Base-by-base conservation (phyloP, 768 basidiomycete species). In the Tephrocybe sp. region DNA sequence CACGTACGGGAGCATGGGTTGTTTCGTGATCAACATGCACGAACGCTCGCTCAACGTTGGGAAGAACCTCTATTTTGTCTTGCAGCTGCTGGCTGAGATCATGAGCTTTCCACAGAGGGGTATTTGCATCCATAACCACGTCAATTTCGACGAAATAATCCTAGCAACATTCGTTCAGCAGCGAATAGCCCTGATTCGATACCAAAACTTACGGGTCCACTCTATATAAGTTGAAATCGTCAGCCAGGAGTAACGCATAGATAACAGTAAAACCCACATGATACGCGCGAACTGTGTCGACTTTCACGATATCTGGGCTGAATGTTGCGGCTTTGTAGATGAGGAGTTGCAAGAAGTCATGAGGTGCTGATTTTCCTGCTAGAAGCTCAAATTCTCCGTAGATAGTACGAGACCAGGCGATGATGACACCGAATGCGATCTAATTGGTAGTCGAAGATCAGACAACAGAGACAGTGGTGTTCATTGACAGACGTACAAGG, bases 11-110 rank as follows among this genome's bases (percentile, higher is more conserved):
- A 13, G 72, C 61, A 68, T 95, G 93, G n/a, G 85, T 87, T 5
- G 88, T 87, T 70, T 96, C 94, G 61, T 96, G 87, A 69, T 97
- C 94, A 52, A 96, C 91, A 63, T 97, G 94, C 20, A 97, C 92
- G 66, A 95, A 97, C 33, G 94, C 94, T 33, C 94, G 76, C 55
- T 90, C 93, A 38, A 97, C 94, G 60, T 91, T 88, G 2, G 93
- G 92, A 34, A 97, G 72, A 13, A 83, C 79, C 64, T 97, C 94
- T 41, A 97, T 84, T 69, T 88, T 91, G 63, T 93, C 92, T 62
- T 93, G 91, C 14, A 93, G 69, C 55, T 85, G 77, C 66, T 93
- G 90, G 59, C 87, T 87, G 52, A 91, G 62, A 65, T 93, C 91
- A 63, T 93, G 91, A 16, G 92, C 90, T 65, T 85, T 86, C 85